Evolutionary conservation across 2,329 filamentous ascomycete genomes (phyloP), one percentile per base, ranked within the genome.

Genomic region (Shiraia bambusicola): DNA sequence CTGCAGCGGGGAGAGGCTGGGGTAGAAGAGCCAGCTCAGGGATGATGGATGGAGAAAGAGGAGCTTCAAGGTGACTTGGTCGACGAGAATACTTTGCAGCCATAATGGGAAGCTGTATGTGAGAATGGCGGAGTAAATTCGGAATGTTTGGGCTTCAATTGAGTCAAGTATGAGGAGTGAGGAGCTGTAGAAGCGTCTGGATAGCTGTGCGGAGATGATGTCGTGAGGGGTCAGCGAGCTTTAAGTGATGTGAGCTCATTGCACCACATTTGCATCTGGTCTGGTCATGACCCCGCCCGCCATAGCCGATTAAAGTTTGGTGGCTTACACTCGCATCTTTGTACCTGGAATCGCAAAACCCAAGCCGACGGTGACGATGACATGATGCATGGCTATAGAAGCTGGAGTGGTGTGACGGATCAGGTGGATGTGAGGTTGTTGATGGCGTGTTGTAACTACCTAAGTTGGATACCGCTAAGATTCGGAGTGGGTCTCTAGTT

Each of bases 211-310:
- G 49, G 58, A 51, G 50, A 36, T 54, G 51, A 50, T 54, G 39
- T 52, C 51, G 54, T 65, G 62, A 64, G 63, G 61, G 62, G 61
- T 64, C 44, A 52, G 36, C 45, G 47, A 49, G 51, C 52, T 60
- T 65, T 66, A 65, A 59, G 56, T 65, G 62, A 63, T 59, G 56
- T 65, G 61, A 63, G 53, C 54, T 63, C 62, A 65, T 64, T 58
- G 47, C 52, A 47, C 47, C 47, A 35, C 40, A 12, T 34, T 34
- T 30, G 50, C 43, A 41, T 42, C 51, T 50, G 45, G 26, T 28
- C 35, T 36, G 52, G 49, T 42, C 39, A 36, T 38, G 41, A 56
- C 56, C 54, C 56, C 54, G 54, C 56, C 48, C 56, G 51, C 51
- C 45, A 50, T 41, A 45, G 42, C 44, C 28, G 36, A 39, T 44